These are phyloP conservation scores for Peribolospora kevripleyi DNA, from an alignment of 768 basidiomycete genomes.

Conservation along the genomic window DNA sequence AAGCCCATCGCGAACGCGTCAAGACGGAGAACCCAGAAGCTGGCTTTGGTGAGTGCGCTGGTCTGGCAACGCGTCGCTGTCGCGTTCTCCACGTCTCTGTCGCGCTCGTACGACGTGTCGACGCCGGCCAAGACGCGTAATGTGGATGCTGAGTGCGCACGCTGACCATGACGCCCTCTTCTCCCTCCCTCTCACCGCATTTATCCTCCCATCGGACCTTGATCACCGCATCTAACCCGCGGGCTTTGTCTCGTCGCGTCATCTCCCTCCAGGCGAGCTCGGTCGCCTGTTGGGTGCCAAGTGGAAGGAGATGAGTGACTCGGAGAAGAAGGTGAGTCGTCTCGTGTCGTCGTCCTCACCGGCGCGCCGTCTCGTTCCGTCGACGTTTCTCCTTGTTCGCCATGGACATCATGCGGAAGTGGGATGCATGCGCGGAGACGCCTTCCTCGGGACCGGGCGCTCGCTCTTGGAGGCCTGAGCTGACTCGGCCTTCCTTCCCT, in stretches of 20 bases:
- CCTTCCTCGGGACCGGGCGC: too few relatives aligned
- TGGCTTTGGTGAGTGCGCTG: constrained; percentile 42
- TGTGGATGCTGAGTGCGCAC: too few relatives aligned
- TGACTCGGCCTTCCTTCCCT: constrained; percentile 3
- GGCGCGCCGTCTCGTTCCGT: background rate
- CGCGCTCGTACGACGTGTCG: too few relatives aligned
- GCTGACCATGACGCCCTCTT: background rate
- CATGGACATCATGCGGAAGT: too few relatives aligned
- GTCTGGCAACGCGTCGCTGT: background rate
- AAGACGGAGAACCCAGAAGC: constrained; percentile 90
- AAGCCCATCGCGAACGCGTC: constrained; percentile 86
- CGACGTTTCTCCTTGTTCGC: too few relatives aligned
- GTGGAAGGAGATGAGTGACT: constrained; percentile 85
- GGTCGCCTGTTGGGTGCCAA: constrained; percentile 86
- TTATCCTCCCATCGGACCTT: background rate
- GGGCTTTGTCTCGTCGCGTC: background rate
- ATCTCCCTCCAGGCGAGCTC: constrained; percentile 39
- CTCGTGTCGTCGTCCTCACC: background rate
- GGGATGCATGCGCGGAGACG: too few relatives aligned
- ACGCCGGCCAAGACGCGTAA: too few relatives aligned
- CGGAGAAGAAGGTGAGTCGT: constrained; percentile 61
- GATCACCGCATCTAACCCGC: background rate
- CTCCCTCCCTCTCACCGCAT: constrained; percentile 4
- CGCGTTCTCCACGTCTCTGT: too few relatives aligned
- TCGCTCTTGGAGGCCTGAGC: too few relatives aligned